Conservation (phyloP, 306 rosid genomes). For the Parietaria judaica region DNA sequence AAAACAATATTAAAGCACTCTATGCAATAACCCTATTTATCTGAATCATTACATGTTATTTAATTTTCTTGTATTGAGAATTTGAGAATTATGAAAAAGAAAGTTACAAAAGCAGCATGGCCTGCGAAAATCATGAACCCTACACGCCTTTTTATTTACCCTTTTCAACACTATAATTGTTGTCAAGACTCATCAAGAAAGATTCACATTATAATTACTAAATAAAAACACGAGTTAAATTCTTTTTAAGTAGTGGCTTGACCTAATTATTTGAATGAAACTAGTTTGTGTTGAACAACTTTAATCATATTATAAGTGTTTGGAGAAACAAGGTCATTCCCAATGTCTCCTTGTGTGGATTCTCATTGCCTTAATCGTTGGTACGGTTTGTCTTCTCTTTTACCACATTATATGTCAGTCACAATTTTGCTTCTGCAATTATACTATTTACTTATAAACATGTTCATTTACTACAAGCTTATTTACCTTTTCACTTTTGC, state of each 20-base stretch:
- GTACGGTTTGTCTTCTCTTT: slow-evolving; percentile 33
- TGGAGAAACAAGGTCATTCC: slow-evolving; percentile 26
- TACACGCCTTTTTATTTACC: slow-evolving; percentile 28
- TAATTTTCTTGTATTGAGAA: not conserved
- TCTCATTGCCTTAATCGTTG: slow-evolving; percentile 33
- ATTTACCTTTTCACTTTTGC: slow-evolving; percentile 5
- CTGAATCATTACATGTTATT: slow-evolving; percentile 39
- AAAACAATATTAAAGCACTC: slow-evolving; percentile 1
- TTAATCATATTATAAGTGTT: slow-evolving; percentile 12
- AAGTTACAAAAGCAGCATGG: slow-evolving; percentile 30
- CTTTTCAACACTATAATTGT: slow-evolving; percentile 31
- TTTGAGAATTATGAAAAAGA: not conserved
- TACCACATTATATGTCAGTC: slow-evolving; percentile 41
- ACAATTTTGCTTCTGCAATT: slow-evolving; percentile 26
- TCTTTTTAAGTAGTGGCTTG: slow-evolving; percentile 2
- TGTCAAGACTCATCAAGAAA: not conserved
- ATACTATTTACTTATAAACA: slow-evolving; percentile 27
- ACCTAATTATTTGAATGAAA: not conserved
- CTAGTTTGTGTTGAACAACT: not conserved
- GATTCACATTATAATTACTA: not conserved
- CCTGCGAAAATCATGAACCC: slow-evolving; percentile 43
- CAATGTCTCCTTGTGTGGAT: slow-evolving; percentile 33
- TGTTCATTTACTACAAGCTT: not conserved
- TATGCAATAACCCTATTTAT: slow-evolving; percentile 6
- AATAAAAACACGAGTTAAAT: not conserved